Evolutionary conservation across 2,329 filamentous ascomycete species (phyloP).

Genomic region (Sporothrix curviconia): DNA sequence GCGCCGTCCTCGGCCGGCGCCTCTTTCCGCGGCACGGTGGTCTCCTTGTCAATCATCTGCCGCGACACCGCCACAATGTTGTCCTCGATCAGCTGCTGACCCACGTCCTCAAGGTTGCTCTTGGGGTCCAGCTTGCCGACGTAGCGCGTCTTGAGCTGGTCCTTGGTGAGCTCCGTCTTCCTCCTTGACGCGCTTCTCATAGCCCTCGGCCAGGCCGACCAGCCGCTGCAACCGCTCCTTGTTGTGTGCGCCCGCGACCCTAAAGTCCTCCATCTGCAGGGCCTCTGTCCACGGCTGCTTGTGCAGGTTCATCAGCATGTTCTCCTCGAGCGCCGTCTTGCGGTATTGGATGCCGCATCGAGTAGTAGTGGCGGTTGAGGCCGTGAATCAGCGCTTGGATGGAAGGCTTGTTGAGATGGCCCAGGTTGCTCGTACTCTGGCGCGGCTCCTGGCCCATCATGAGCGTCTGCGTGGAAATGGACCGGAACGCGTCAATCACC

Average conservation of each 20-base stretch:
- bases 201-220: conserved; percentile 85
- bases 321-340: conserved; percentile 95
- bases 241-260: conserved; percentile 74
- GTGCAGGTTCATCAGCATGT: conserved; percentile 99
- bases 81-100: conserved; percentile 95
- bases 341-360: conserved; percentile 96
- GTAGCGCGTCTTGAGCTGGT: conserved; percentile 97
- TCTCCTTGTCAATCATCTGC: conserved; percentile 99
- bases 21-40: conserved; percentile 75
- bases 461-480: conserved; percentile 95
- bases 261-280: conserved; percentile 93
- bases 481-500: conserved; percentile 96
- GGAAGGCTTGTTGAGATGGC: conserved; percentile 98
- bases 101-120: conserved; percentile 97
- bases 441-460: conserved; percentile 98
- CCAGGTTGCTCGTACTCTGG: conserved; percentile 95
- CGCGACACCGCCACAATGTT: conserved; percentile 98
- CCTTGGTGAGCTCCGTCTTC: conserved; percentile 95
- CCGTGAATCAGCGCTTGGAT: conserved; percentile 98
- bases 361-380: conserved; percentile 98
- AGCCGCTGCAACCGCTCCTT: conserved; percentile 82
- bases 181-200: conserved; percentile 98
- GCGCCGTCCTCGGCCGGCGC: conserved; percentile 26
- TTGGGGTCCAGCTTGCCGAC: conserved; percentile 98
- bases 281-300: conserved; percentile 99